Conservation (phyloP, 2,329 filamentous ascomycete genomes). For the Xylariaceae sp. region DNA sequence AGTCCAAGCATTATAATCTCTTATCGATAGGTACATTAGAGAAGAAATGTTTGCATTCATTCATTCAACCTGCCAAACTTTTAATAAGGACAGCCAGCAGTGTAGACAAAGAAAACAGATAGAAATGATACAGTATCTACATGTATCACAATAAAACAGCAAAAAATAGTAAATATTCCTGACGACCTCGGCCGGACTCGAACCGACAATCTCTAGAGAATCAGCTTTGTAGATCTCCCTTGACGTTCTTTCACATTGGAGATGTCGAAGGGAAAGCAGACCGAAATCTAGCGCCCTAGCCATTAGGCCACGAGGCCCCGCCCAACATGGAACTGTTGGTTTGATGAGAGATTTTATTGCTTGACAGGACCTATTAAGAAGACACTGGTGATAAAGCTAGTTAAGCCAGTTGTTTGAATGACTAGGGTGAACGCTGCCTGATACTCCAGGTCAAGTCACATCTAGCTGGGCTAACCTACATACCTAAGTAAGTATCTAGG, state of each 20-base stretch:
- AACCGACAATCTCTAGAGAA: conserved; percentile 19
- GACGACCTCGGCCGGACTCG: conserved; percentile 19
- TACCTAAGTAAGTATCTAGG: no score
- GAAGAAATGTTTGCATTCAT: no score
- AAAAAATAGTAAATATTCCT: background rate
- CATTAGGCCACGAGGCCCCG: conserved; percentile 18
- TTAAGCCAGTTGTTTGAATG: no score
- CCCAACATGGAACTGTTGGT: background rate
- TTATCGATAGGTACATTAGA: conserved; percentile 16
- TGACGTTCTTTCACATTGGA: background rate
- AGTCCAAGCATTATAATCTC: background rate
- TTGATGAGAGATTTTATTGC: no score
- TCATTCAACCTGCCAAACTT: no score
- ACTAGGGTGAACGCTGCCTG: no score
- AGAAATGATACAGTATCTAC: background rate
- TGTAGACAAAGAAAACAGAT: background rate
- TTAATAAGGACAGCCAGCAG: background rate
- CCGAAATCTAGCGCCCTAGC: conserved; percentile 19
- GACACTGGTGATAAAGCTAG: no score
- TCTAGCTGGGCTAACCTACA: no score
- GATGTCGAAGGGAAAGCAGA: background rate
- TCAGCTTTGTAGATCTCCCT: background rate
- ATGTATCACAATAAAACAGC: background rate
- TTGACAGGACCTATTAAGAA: no score
- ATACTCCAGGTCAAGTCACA: no score